Conservation (phyloP, 805 yeast genomes). For the Schwanniomyces polymorphus region DNA sequence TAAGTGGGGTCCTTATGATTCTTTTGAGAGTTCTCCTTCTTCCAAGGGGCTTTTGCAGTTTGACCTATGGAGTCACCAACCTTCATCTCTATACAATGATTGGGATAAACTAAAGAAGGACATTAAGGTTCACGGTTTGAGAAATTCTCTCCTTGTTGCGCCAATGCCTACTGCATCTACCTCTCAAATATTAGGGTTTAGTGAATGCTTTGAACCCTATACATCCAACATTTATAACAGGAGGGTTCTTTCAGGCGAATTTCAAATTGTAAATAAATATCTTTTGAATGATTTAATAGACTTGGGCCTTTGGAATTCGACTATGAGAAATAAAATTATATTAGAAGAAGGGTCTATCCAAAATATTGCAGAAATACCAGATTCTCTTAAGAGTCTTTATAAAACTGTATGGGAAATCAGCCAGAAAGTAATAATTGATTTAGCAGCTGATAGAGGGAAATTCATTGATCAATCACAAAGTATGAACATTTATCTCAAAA, state of each 20-base stretch:
- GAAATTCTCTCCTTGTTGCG: slow-evolving; percentile 87
- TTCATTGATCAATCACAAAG: slow-evolving; percentile 59
- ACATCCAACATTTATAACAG: slow-evolving; percentile 91
- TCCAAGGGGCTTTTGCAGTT: slow-evolving; percentile 82
- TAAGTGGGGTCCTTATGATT: slow-evolving; percentile 65
- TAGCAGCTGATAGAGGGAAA: slow-evolving; percentile 79
- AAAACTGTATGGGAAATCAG: slow-evolving; percentile 97
- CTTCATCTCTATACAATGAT: slow-evolving; percentile 74
- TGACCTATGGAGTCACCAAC: slow-evolving; percentile 83
- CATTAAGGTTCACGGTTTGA: slow-evolving; percentile 63
- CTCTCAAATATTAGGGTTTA: slow-evolving; percentile 90
- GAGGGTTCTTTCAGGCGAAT: slow-evolving; percentile 91
- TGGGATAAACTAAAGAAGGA: slow-evolving; percentile 73
- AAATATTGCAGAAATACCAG: slow-evolving; percentile 70
- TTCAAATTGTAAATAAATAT: slow-evolving; percentile 88
- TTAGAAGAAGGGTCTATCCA: slow-evolving; percentile 85
- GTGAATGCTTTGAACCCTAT: slow-evolving; percentile 94
- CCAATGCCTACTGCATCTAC: slow-evolving; percentile 99
- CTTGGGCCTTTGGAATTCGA: slow-evolving; percentile 78
- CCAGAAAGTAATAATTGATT: slow-evolving; percentile 79
- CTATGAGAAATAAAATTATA: slow-evolving; percentile 75
- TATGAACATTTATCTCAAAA: slow-evolving; percentile 38
- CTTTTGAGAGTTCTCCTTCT: slow-evolving; percentile 85
- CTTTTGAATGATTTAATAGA: slow-evolving; percentile 78
- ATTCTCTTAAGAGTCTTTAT: slow-evolving; percentile 71